phyloP scores from a whole-genome alignment of 225 moss, liverwort and hornwort species.

The Polytrichum formosum region DNA sequence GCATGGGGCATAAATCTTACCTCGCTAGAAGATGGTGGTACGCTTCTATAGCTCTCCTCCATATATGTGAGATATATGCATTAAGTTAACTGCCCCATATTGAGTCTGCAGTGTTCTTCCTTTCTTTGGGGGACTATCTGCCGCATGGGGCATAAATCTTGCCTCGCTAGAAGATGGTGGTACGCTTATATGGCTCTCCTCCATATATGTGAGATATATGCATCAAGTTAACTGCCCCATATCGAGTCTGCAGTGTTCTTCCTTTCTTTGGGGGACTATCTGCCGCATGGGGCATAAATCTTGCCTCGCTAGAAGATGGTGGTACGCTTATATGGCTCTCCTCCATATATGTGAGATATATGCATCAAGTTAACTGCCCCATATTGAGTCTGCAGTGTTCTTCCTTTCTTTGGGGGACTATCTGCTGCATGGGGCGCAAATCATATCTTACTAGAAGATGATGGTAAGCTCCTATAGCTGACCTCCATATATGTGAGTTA shows the following conservation, averaged over 20 bases:
- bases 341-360: neutral
- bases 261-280: neutral
- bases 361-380: neutral
- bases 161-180: constrained; percentile 3
- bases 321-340: neutral
- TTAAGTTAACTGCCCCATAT: constrained; percentile 10
- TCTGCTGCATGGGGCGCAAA: constrained; percentile 5
- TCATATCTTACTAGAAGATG: neutral
- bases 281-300: neutral
- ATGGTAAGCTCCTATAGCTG: neutral
- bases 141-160: constrained; percentile 2
- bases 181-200: neutral
- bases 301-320: neutral
- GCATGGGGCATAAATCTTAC: neutral
- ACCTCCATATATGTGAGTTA: neutral
- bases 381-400: constrained; percentile 14
- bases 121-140: constrained; percentile 7
- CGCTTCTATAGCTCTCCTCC: neutral
- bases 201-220: neutral
- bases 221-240: neutral
- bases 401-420: constrained; percentile 3
- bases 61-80: neutral
- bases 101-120: constrained; percentile 20
- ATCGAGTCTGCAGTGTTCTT: neutral
- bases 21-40: constrained; percentile 1